These are phyloP conservation scores for Myxozyma neotropica DNA, from an alignment of 805 yeast genomes.

Conservation along the genomic window DNA sequence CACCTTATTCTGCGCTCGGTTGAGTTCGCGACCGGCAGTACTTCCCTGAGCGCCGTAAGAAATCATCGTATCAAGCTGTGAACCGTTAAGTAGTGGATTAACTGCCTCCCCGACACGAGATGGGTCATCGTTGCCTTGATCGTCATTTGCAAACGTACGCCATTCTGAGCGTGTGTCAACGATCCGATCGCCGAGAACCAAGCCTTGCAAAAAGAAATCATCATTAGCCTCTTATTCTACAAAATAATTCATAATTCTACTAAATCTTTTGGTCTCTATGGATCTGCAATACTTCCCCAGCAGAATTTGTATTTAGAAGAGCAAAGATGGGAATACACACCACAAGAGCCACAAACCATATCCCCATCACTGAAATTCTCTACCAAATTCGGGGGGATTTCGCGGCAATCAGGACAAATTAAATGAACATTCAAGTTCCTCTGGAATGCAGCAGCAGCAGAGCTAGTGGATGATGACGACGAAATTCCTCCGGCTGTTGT, in stretches of 20 bases:
- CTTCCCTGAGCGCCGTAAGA: slow-evolving; percentile 84
- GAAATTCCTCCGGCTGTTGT: not conserved
- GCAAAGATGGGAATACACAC: slow-evolving; percentile 42
- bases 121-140: slow-evolving; percentile 97
- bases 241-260: not conserved
- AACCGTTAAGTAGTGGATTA: slow-evolving; percentile 87
- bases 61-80: slow-evolving; percentile 88
- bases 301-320: not conserved
- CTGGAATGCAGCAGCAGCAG: slow-evolving; percentile 30
- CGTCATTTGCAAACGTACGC: slow-evolving; percentile 98
- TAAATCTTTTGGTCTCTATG: not conserved
- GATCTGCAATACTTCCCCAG: not conserved
- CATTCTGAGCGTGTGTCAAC: slow-evolving; percentile 97
- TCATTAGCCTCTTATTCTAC: slow-evolving; percentile 2
- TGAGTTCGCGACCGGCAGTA: slow-evolving; percentile 85
- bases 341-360: slow-evolving; percentile 97
- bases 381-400: slow-evolving; percentile 90
- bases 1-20: slow-evolving; percentile 83
- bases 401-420: slow-evolving; percentile 95
- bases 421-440: slow-evolving; percentile 76
- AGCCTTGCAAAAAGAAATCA: slow-evolving; percentile 29
- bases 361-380: slow-evolving; percentile 97
- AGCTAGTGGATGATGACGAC: not conserved
- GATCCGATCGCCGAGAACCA: slow-evolving; percentile 86
- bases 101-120: slow-evolving; percentile 99